phyloP scores from a whole-genome alignment of 108 stramenopile genomes.

The Seminavis robusta region DNA sequence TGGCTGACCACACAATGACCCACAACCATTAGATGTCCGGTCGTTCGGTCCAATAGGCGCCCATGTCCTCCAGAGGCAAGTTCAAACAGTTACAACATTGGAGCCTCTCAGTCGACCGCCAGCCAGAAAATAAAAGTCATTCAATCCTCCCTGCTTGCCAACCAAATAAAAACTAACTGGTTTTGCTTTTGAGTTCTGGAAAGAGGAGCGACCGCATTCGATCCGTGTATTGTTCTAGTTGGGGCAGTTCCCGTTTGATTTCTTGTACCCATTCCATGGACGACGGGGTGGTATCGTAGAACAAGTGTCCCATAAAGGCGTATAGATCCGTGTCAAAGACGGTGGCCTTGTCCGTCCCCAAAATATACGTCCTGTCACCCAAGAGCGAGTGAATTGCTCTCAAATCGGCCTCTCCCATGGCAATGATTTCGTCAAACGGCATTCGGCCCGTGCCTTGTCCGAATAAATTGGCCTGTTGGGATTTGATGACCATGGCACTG shows the following conservation, averaged over 20 bases:
- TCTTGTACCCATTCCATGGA: not conserved
- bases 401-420: constrained; percentile 2
- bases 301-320: not conserved
- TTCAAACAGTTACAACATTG: too few species aligned
- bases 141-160: not conserved
- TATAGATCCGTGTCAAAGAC: not conserved
- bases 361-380: not conserved
- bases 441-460: constrained; percentile 5
- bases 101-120: too few species aligned
- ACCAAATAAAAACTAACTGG: not conserved
- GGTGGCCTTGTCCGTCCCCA: not conserved
- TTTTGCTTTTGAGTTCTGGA: not conserved
- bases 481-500: not conserved
- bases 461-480: not conserved
- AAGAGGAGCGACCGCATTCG: not conserved
- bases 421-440: constrained; percentile 2
- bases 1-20: too few species aligned
- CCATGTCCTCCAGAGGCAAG: too few species aligned
- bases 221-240: not conserved
- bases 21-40: too few species aligned
- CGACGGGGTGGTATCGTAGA: too few species aligned
- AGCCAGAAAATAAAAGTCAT: too few species aligned
- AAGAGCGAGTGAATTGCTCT: not conserved
- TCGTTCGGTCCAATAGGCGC: too few species aligned
- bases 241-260: not conserved